A percentile compares a stretch with the other conserved stretches of the same genome.
phyloP scores from a whole-genome alignment of 2,329 filamentous ascomycete genomes.

The Gaeumannomyces tritici region DNA sequence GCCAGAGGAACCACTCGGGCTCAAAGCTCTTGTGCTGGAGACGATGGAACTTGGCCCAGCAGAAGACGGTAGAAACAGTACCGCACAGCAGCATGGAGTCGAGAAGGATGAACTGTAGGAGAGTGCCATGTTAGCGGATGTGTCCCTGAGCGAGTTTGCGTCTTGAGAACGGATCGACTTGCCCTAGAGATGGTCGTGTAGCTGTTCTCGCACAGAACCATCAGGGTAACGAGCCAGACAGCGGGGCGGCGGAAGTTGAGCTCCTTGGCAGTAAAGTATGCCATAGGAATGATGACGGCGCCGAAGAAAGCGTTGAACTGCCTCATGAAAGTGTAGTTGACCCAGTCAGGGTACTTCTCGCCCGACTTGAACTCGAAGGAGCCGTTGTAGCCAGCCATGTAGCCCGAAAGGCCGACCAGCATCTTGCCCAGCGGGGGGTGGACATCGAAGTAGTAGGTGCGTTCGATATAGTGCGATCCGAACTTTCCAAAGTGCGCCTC shows the following conservation, averaged over 20 bases:
- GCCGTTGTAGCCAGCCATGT: slow-evolving; percentile 95
- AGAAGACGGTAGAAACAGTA: slow-evolving; percentile 94
- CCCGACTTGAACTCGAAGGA: slow-evolving; percentile 99
- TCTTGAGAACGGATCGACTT: background rate
- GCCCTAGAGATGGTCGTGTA: slow-evolving; percentile 92
- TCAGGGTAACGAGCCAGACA: slow-evolving; percentile 90
- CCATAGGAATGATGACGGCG: slow-evolving; percentile 82
- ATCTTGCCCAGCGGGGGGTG: slow-evolving; percentile 92
- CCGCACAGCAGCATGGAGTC: slow-evolving; percentile 82
- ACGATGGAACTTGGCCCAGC: slow-evolving; percentile 94
- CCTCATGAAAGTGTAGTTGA: slow-evolving; percentile 98
- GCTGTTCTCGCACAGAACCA: slow-evolving; percentile 98
- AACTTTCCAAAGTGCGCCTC: slow-evolving; percentile 85
- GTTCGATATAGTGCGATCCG: slow-evolving; percentile 96
- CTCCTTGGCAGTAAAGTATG: slow-evolving; percentile 91
- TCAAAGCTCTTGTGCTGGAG: slow-evolving; percentile 80
- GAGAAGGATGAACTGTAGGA: slow-evolving; percentile 1
- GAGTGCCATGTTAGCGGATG: background rate
- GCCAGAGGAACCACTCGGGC: slow-evolving; percentile 87
- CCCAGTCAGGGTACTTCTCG: slow-evolving; percentile 83
- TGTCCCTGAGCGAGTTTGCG: background rate
- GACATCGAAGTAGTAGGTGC: slow-evolving; percentile 96
- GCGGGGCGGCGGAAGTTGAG: slow-evolving; percentile 77
- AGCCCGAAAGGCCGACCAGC: slow-evolving; percentile 91
- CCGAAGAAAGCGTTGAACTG: slow-evolving; percentile 95